Base-by-base conservation (phyloP, 2,329 filamentous ascomycete species). In the Cercospora sojina region DNA sequence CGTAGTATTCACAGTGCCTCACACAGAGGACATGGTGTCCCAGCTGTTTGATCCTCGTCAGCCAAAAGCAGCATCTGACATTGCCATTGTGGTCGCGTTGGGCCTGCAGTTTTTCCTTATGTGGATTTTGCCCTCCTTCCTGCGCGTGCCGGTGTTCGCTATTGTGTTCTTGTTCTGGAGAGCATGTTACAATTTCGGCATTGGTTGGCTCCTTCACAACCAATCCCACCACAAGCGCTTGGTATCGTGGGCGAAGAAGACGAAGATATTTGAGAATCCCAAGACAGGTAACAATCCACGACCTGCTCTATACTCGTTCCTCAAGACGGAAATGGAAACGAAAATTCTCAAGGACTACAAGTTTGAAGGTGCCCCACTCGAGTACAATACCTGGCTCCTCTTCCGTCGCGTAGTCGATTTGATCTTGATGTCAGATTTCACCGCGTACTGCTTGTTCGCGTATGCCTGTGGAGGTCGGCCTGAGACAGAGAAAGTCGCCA, bases 351-450 rank as follows among this genome's bases (percentile, higher is more conserved):
- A 91, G 75, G 93, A 99, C 82, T 99, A 98, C 83, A 88, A 89
- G 70, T 97, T 99, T 76, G 93, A 96, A 74, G 87, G 91, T 73
- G 94, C 94, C 0, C 95, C 95, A 16, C 84, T 98, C 78, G 95
- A 99, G 85, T 99, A 98, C 86, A 99, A 99, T 82, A 97, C 95
- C 49, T 99, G 95, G 95, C 86, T 99, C 64, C 88, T 97, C 72
- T 99, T 99, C 82, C 90, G 95, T 73, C 90, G 95, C 74, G 87
- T 98, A 32, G 95, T 98, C 77, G 95, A 99, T 82, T 83, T 99
- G 78, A 97, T 98, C 77, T 84, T 99, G 76, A 97, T 99, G 93
- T 97, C 93, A 84, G 95, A 99, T 82, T 99, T 99, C 79, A 89
- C 91, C 70, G 97, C 94, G 58, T 99, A 98, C 84, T 95, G 92